phyloP scores from a whole-genome alignment of 345 rosid genomes.

The Dipteronia dyeriana region DNA sequence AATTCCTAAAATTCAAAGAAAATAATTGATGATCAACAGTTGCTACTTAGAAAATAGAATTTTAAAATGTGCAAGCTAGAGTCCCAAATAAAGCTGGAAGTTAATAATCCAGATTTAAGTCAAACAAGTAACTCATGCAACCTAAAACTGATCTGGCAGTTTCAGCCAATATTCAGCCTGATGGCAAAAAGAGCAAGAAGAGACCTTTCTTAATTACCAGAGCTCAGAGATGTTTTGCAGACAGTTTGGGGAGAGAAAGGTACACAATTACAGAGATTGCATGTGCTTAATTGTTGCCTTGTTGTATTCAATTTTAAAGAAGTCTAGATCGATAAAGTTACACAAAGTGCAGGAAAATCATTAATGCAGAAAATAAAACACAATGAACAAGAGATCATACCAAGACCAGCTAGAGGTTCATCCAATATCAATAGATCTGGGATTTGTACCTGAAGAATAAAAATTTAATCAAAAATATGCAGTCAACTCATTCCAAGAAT shows the following conservation, averaged over 20 bases:
- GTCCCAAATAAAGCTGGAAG: neutral
- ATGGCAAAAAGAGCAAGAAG: neutral
- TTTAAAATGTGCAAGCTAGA: constrained; percentile 6
- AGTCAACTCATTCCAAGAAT: constrained; percentile 4
- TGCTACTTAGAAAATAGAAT: neutral
- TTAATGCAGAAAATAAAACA: constrained; percentile 13
- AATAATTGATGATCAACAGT: neutral
- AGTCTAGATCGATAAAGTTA: neutral
- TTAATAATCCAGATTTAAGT: neutral
- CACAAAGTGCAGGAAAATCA: neutral
- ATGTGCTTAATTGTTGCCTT: neutral
- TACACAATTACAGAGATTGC: neutral
- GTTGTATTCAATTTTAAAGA: neutral
- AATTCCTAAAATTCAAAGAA: neutral
- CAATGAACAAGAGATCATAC: constrained; percentile 43
- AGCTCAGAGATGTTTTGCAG: neutral
- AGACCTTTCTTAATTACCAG: neutral
- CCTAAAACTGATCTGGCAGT: constrained; percentile 8
- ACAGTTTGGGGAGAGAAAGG: neutral
- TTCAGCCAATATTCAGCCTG: neutral
- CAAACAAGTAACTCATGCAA: neutral
- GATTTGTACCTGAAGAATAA: constrained; percentile 65
- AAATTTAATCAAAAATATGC: constrained; percentile 9
- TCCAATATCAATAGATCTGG: constrained; percentile 87
- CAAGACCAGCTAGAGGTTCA: constrained; percentile 98